Base-by-base conservation (phyloP, 2,329 filamentous ascomycete genomes). In the Fusarium burgessii region DNA sequence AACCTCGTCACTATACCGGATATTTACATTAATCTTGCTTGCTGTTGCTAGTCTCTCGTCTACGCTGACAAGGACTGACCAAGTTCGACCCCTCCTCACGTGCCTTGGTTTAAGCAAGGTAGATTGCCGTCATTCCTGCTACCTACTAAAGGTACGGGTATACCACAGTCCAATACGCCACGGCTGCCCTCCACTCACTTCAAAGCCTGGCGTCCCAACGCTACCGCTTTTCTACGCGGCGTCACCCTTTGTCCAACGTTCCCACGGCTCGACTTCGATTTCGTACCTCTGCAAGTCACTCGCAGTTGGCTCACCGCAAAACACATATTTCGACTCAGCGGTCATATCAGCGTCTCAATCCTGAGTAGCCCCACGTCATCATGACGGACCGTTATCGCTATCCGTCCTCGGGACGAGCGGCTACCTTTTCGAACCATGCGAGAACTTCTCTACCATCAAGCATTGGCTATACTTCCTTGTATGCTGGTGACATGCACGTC, bases 401-500 rank as follows among this genome's bases (percentile, higher is more conserved):
- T 58, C 61, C 78, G 55, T 78, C 80, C 54, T 78, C 84, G 65
- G 82, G 82, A 62, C 82, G 85, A 67, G 84, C 86, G 61, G 82
- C 81, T 33, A 80, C 80, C 9, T 78, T 80, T 77, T 86, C 77
- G 62, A 87, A 81, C 58, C 86, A 87, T 50, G 87, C 85, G 60
- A 84, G 87, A 62, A 79, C 85, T 51, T 89, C 87, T 32, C 78
- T 89, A 77, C 88, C 88, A 20, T 81, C 84, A 50, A 83, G 82
- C 74, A 79, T 86, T 55, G 84, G 83, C 27, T 86, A 87, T 76
- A 84, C 81, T 74, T 81, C 84, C 63, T 79, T 84, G 61, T 88
- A 88, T 69, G 81, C 82, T 63, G 84, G 85, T 56, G 88, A 90
- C 73, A 81, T 87, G 62, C 87, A 90, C 70, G 83, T 85, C 69